Percentiles rank a stretch among this genome's conserved stretches.
These are phyloP conservation scores for Rhizopus microsporus DNA, from an alignment of 371 early-diverging fungal species.

Conservation along the genomic window DNA sequence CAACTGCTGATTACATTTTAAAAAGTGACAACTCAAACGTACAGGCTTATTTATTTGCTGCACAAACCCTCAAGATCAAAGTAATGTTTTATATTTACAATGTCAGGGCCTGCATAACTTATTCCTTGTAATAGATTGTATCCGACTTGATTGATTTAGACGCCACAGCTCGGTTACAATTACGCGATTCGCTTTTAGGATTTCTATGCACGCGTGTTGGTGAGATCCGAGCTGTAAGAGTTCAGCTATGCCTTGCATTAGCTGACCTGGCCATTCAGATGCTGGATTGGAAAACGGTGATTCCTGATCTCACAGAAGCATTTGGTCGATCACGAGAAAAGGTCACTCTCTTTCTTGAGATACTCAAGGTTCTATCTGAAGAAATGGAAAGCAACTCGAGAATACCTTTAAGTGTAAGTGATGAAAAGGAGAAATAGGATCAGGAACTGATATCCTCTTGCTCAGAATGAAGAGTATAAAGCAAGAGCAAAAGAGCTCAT, in stretches of 20 bases:
- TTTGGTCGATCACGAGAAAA: slow-evolving; percentile 63
- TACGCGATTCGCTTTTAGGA: slow-evolving; percentile 82
- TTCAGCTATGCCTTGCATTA: slow-evolving; percentile 84
- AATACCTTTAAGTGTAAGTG: slow-evolving; percentile 61
- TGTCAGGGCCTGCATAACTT: background rate
- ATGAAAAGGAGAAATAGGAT: slow-evolving; percentile 1
- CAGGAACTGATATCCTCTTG: background rate
- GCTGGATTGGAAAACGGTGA: slow-evolving; percentile 79
- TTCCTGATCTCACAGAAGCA: slow-evolving; percentile 63
- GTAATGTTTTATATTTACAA: slow-evolving; percentile 33
- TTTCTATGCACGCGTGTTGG: slow-evolving; percentile 49
- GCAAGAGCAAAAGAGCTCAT: slow-evolving; percentile 61
- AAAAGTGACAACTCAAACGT: slow-evolving; percentile 53
- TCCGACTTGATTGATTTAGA: slow-evolving; percentile 81
- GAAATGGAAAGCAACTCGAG: slow-evolving; percentile 74
- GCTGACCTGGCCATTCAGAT: slow-evolving; percentile 88
- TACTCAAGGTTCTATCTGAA: slow-evolving; percentile 86
- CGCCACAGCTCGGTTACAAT: slow-evolving; percentile 55
- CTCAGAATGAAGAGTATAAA: slow-evolving; percentile 65
- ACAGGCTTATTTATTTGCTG: slow-evolving; percentile 83
- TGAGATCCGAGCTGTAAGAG: slow-evolving; percentile 66
- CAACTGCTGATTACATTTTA: slow-evolving; percentile 74
- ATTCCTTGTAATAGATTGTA: slow-evolving; percentile 58
- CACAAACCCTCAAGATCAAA: slow-evolving; percentile 93
- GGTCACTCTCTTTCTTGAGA: slow-evolving; percentile 70